These are phyloP conservation scores for Salix arbutifolia DNA, from an alignment of 345 rosid genomes.

Conservation along the genomic window DNA sequence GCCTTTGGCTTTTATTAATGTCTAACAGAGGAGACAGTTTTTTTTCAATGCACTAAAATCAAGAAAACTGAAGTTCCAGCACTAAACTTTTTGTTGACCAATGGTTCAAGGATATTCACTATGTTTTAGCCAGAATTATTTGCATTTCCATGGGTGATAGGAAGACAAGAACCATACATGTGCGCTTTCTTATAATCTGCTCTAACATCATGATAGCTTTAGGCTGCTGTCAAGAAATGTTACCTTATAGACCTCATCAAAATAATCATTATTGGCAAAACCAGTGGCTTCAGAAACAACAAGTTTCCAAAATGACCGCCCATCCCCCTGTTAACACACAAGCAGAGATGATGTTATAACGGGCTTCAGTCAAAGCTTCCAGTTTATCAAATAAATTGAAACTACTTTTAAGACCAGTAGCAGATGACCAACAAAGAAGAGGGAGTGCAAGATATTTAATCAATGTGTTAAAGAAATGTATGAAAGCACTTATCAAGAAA, in stretches of 20 bases:
- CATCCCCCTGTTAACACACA: constrained; percentile 61
- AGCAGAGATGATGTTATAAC: not conserved
- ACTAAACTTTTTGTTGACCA: too few relatives aligned
- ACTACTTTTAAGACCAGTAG: not conserved
- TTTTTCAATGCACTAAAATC: too few relatives aligned
- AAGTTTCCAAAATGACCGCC: constrained; percentile 79
- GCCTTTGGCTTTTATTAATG: too few relatives aligned
- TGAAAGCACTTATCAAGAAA: not conserved
- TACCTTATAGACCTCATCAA: constrained; percentile 86
- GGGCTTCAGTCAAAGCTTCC: constrained; percentile 4
- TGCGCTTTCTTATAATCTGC: not conserved
- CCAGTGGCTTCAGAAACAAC: constrained; percentile 87
- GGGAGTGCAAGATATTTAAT: not conserved
- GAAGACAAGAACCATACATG: not conserved
- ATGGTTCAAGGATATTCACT: too few relatives aligned
- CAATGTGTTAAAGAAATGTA: not conserved
- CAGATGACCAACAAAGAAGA: not conserved
- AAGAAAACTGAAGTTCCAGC: too few relatives aligned
- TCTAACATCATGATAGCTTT: not conserved
- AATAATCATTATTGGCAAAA: constrained; percentile 58
- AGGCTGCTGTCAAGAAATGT: not conserved
- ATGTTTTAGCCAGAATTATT: not conserved
- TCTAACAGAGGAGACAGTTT: too few relatives aligned
- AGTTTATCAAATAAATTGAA: not conserved
- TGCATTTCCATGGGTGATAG: not conserved